Base-by-base conservation (phyloP, 805 yeast genomes). In the Hanseniaspora valbyensis region DNA sequence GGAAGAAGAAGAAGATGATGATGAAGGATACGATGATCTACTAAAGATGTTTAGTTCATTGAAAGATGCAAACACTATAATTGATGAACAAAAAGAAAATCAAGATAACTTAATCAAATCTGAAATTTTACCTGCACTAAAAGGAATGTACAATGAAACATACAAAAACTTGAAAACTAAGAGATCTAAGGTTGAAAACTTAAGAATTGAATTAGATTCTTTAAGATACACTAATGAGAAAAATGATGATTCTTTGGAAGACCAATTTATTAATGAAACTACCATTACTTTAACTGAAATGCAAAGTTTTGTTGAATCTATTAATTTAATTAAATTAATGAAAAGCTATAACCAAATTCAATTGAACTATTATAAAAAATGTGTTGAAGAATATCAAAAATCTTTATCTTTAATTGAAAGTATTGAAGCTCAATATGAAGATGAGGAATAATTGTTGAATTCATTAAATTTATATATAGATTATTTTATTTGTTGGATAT, bases 191-290 rank as follows among this genome's bases (percentile, higher is more conserved):
- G 94, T 84, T 24, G 85, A 83, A 59, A 69, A 74, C 36, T 77
- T 86, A 14, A 76, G 92, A 65, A 70, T 76, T 52, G 79, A 75
- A 52, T 81, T 84, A 59, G 94, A 84, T 64, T 71, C 80, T 7
- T 65, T 80, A 54, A 74, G 92, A 63, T 71, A 84, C 50, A 83
- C 77, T 54, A 66, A 72, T 24, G 76, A 61, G 44, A 19, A 59
- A 16, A 63, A 58, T 39, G 67, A 60, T 44, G 52, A 52, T 9
- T 49, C 55, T 26, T 71, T 79, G 56, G 95, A 84, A 64, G 95
- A 84, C 61, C 90, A 82, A 54, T 75, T 84, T 56, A 92, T 84
- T 32, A 76, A 80, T 56, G 85, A 87, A 24, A 83, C 88, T 3
- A 81, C 83, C 52, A 68, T 73, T 25, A 92, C 95, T 0, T 92